phyloP scores from a whole-genome alignment of 371 early-diverging fungal species.

The Mortierella sp. region DNA sequence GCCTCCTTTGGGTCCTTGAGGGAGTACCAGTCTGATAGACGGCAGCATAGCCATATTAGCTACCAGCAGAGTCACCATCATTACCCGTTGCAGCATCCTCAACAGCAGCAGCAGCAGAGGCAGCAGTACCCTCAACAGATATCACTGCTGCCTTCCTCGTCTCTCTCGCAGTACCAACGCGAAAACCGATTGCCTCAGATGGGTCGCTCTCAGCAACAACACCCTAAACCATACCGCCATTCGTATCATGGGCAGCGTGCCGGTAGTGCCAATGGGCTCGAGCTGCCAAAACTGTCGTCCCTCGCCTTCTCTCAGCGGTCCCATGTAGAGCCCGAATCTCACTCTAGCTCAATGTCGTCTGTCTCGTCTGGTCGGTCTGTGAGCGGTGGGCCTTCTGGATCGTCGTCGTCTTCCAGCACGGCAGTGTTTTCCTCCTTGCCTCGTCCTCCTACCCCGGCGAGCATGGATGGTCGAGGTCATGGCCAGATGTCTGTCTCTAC shows the following conservation, averaged over 20 bases:
- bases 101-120: not conserved
- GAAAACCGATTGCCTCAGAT: constrained; percentile 1
- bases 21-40: not conserved
- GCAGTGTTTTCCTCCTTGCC: not conserved
- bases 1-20: not conserved
- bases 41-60: not conserved
- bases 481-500: not conserved
- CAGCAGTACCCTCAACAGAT: not conserved
- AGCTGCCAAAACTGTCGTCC: not conserved
- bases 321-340: not conserved
- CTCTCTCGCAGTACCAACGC: not conserved
- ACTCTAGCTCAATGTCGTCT: not conserved
- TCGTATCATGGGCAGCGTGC: not conserved
- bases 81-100: not conserved
- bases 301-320: not conserved
- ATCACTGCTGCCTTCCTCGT: not conserved
- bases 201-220: not conserved
- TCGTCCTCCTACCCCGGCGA: not conserved
- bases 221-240: not conserved
- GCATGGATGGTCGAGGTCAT: not conserved
- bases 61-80: not conserved
- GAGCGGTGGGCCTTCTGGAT: not conserved
- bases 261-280: not conserved
- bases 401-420: not conserved
- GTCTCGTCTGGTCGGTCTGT: not conserved